Percentiles rank a stretch among this genome's conserved stretches.
Conservation (phyloP, 371 early-diverging fungal genomes). For the Apophysomyces sp. region DNA sequence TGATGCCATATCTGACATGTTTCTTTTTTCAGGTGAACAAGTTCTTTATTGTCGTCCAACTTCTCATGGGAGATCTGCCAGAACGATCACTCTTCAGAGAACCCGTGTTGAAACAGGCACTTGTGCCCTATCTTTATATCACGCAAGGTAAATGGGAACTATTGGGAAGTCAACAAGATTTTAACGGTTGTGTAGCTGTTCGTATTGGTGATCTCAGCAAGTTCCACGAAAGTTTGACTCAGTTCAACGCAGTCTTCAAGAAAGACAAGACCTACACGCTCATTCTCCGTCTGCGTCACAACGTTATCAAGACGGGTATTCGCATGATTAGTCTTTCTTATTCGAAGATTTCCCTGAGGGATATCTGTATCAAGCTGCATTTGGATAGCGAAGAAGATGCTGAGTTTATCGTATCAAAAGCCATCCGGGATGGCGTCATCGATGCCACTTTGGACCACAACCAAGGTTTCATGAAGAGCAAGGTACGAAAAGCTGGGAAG, state of each 20-base stretch:
- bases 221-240: constrained; percentile 87
- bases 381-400: constrained; percentile 97
- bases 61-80: constrained; percentile 97
- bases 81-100: constrained; percentile 91
- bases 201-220: constrained; percentile 91
- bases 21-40: constrained; percentile 70
- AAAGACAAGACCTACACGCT: constrained; percentile 89
- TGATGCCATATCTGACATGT: not conserved
- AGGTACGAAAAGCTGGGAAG: constrained; percentile 34
- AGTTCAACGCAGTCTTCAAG: constrained; percentile 73
- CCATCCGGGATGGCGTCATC: constrained; percentile 98
- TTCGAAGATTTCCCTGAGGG: constrained; percentile 93
- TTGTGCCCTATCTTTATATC: constrained; percentile 90
- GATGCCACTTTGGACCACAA: constrained; percentile 95
- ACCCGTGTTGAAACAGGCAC: constrained; percentile 77
- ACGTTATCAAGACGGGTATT: constrained; percentile 98
- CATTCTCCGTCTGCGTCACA: constrained; percentile 94
- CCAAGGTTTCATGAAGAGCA: constrained; percentile 89
- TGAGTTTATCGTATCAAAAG: constrained; percentile 97
- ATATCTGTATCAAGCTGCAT: constrained; percentile 94
- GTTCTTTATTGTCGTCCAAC: constrained; percentile 91
- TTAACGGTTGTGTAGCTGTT: constrained; percentile 62
- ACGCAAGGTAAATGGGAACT: constrained; percentile 66
- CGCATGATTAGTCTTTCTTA: constrained; percentile 94
- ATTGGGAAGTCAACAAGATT: not conserved